Evolutionary conservation across 495 filamentous ascomycete genomes (phyloP), one percentile per base, ranked within the genome.

Genomic region (Xylaria scruposa): DNA sequence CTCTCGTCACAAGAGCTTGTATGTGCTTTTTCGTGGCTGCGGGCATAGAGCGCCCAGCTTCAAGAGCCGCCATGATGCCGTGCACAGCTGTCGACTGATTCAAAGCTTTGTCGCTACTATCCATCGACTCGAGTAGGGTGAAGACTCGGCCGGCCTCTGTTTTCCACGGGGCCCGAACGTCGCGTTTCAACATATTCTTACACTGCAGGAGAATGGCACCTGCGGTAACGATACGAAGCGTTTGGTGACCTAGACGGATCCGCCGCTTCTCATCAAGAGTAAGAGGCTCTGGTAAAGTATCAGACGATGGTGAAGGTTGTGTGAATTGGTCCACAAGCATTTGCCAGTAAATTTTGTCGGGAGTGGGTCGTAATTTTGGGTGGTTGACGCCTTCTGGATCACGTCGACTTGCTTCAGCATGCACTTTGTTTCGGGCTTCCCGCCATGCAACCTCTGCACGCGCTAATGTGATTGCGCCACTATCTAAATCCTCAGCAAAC

Each of bases 131-230:
- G 5, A 87, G 81, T 0, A 89, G 83, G 13, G 80, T 76, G 17
- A 91, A 83, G 71, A 98, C 90, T 6, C 95, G 90, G 44, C 90
- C 87, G 0, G 95, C 93, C 76, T 98, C 94, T 12, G 87, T 84
- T 81, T 92, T 95, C 97, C 97, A 99, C 60, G 93, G 92, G 3
- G 88, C 90, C 40, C 96, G 91, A 24, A 94, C 92, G 79, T 98
- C 95, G 26, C 96, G 91, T 81, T 97, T 97, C 58, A 99, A 90
- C 13, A 98, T 85, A 77, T 97, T 98, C 85, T 99, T 99, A 74
- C 93, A 94, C 1, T 97, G 97, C 42, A 98, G 81, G 8, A 97
- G 85, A 67, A 98, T 94, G 21, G 93, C 93, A 3, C 86, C 87
- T 9, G 94, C 88, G 24, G 93, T 92, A 29, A 94, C 89, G 73